Evolutionary conservation across 2,329 filamentous ascomycete genomes (phyloP).

Genomic region (Ophiostoma sp.): DNA sequence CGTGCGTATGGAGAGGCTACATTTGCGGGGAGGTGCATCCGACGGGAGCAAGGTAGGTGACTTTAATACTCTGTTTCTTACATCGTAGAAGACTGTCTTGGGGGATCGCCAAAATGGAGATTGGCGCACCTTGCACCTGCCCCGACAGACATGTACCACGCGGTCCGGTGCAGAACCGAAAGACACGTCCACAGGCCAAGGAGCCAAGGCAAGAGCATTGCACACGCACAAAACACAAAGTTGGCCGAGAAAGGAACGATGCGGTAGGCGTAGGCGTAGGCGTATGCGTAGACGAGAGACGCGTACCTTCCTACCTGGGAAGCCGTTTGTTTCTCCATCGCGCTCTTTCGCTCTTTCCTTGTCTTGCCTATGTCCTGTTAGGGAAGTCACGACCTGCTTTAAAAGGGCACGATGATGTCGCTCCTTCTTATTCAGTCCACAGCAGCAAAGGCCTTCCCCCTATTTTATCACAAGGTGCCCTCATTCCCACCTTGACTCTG

Average conservation of each 20-base stretch:
- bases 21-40: constrained; percentile 1
- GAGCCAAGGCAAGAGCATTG: background rate
- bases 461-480: background rate
- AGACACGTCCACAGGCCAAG: background rate
- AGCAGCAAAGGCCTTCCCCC: background rate
- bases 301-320: background rate
- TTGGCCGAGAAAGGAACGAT: constrained; percentile 15
- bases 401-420: background rate
- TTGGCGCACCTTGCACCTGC: background rate
- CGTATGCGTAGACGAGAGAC: background rate
- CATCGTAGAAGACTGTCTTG: background rate
- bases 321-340: background rate
- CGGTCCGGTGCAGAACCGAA: constrained; percentile 9
- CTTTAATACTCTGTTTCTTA: background rate
- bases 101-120: background rate
- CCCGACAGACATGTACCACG: background rate
- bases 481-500: background rate
- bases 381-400: background rate
- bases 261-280: background rate
- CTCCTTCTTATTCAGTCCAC: background rate
- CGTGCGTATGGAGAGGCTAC: constrained; percentile 2
- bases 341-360: background rate
- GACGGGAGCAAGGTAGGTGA: background rate
- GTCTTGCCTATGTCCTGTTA: background rate
- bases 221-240: background rate